Percentiles rank a stretch among this genome's conserved stretches.
phyloP scores from a whole-genome alignment of 495 filamentous ascomycete genomes.

The Neurospora sp. region DNA sequence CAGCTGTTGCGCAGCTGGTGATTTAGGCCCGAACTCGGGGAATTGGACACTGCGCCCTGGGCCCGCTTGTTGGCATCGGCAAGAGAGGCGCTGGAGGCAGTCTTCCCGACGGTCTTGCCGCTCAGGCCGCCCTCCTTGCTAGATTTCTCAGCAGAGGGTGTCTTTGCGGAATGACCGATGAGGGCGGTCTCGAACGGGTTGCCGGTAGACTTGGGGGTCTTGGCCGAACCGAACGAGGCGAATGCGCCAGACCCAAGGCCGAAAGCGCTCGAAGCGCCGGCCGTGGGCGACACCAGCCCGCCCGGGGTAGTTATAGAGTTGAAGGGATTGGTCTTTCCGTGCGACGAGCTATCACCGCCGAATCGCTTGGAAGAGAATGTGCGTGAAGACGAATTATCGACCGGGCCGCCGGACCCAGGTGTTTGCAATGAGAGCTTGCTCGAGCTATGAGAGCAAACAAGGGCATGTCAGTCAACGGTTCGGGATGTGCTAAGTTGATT shows the following conservation, averaged over 20 bases:
- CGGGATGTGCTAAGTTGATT: background rate
- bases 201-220: conserved; percentile 81
- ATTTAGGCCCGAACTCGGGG: conserved; percentile 16
- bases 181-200: conserved; percentile 64
- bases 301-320: conserved; percentile 66
- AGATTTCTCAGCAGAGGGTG: conserved; percentile 51
- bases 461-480: conserved; percentile 3
- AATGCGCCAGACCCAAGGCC: conserved; percentile 92
- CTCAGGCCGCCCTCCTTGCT: conserved; percentile 38
- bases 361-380: conserved; percentile 56
- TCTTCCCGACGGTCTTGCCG: conserved; percentile 29
- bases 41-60: conserved; percentile 8
- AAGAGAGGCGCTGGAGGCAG: conserved; percentile 31
- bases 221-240: conserved; percentile 83
- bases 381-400: conserved; percentile 59
- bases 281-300: conserved; percentile 73
- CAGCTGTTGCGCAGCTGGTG: conserved; percentile 76
- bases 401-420: conserved; percentile 42
- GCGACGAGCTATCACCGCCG: conserved; percentile 65
- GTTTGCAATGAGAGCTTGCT: conserved; percentile 88
- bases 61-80: conserved; percentile 25
- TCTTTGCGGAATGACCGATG: conserved; percentile 47
- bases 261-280: conserved; percentile 83
- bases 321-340: conserved; percentile 79
- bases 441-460: conserved; percentile 39